A percentile compares a stretch with the other conserved stretches of the same genome.
phyloP scores from a whole-genome alignment of 352 stramenopile species.

The Pythium dissotocum region DNA sequence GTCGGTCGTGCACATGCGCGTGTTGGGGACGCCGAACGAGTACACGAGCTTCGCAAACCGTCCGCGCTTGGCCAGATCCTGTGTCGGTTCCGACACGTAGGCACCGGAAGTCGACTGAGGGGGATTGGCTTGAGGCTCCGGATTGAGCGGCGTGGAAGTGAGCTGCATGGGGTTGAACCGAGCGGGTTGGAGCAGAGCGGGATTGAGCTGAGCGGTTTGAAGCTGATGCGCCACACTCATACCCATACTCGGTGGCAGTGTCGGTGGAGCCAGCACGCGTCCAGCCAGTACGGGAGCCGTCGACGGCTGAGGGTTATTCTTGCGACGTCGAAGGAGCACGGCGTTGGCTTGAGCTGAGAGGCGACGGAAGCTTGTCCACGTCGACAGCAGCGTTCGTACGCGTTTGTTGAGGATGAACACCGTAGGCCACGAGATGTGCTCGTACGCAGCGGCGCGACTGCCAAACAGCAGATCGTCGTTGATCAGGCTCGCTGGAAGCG shows the following conservation, averaged over 20 bases:
- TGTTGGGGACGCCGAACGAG: constrained; percentile 74
- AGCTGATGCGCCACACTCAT: too few relatives aligned
- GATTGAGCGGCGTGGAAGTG: too few relatives aligned
- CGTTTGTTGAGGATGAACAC: constrained; percentile 53
- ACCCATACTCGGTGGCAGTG: not conserved
- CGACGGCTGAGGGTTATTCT: not conserved
- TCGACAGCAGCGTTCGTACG: constrained; percentile 46
- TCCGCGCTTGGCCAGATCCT: constrained; percentile 41
- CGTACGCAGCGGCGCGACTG: constrained; percentile 35
- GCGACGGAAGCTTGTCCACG: constrained; percentile 42
- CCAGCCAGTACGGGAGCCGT: not conserved
- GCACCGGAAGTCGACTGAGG: not conserved
- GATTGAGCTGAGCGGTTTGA: not conserved
- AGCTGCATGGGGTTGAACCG: too few relatives aligned
- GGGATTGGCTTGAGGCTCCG: not conserved
- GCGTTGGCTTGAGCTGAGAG: constrained; percentile 17
- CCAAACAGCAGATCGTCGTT: constrained; percentile 58
- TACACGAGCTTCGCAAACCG: constrained; percentile 83
- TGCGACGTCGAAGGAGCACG: constrained; percentile 9
- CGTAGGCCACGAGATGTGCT: constrained; percentile 44
- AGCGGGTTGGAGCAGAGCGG: not conserved
- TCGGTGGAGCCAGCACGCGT: constrained; percentile 8
- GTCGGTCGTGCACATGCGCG: constrained; percentile 51
- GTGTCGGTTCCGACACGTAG: not conserved
- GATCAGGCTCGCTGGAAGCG: constrained; percentile 39